Percentiles rank a stretch among this genome's conserved stretches.
These are phyloP conservation scores for Funneliformis geosporum DNA, from an alignment of 192 early-diverging fungal genomes.

Conservation along the genomic window DNA sequence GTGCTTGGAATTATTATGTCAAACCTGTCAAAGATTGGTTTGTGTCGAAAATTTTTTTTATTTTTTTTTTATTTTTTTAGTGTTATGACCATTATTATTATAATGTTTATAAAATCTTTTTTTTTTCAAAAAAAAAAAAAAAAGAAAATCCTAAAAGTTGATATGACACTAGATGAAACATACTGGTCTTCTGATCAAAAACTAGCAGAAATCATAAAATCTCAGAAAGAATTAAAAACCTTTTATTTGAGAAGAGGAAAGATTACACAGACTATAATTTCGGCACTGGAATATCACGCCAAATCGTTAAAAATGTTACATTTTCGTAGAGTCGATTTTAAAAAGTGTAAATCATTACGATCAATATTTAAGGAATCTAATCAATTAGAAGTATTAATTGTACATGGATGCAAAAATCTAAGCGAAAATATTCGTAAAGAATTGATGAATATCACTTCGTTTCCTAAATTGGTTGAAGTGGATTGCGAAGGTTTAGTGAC, in stretches of 20 bases:
- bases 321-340: conserved; percentile 13
- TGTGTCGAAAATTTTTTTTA: not conserved
- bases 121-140: not conserved
- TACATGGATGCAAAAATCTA: conserved; percentile 6
- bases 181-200: not conserved
- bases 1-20: not conserved
- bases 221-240: not conserved
- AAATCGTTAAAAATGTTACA: not conserved
- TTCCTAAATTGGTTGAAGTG: conserved; percentile 11
- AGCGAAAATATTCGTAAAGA: not conserved
- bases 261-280: not conserved
- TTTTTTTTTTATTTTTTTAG: not conserved
- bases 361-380: not conserved
- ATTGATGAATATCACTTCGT: not conserved
- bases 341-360: not conserved
- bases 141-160: not conserved
- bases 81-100: no score
- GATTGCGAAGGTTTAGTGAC: not conserved
- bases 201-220: not conserved
- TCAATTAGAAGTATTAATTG: conserved; percentile 8
- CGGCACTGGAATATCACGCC: not conserved
- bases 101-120: not conserved
- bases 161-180: not conserved
- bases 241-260: conserved; percentile 2
- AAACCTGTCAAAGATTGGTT: not conserved